Evolutionary conservation across 2,329 filamentous ascomycete species (phyloP).

Genomic region (Talaromyces funiculosus): DNA sequence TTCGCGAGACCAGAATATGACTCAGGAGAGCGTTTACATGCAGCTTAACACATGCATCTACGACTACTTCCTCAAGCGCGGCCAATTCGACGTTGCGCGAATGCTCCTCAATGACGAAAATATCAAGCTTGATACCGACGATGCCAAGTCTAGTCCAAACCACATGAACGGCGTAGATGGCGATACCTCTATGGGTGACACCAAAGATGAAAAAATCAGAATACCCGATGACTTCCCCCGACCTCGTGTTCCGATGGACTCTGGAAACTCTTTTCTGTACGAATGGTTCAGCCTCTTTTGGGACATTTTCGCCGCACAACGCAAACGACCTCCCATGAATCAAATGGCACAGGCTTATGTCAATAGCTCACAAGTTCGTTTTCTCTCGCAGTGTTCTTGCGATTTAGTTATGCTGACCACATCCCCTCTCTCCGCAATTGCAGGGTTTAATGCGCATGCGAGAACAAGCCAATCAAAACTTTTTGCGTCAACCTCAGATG

Average conservation of each 20-base stretch:
- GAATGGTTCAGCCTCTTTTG: slow-evolving; percentile 98
- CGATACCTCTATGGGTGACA: slow-evolving; percentile 75
- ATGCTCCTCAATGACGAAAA: slow-evolving; percentile 61
- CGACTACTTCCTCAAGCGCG: slow-evolving; percentile 74
- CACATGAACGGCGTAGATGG: slow-evolving; percentile 66
- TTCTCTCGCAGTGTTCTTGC: slow-evolving; percentile 14
- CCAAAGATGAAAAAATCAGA: slow-evolving; percentile 69
- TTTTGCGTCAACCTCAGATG: slow-evolving; percentile 64
- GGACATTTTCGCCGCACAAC: slow-evolving; percentile 86
- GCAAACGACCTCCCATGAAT: slow-evolving; percentile 57
- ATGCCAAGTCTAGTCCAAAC: slow-evolving; percentile 64
- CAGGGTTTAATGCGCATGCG: slow-evolving; percentile 62
- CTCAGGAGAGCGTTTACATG: slow-evolving; percentile 30
- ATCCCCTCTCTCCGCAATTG: slow-evolving; percentile 23
- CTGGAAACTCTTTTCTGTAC: slow-evolving; percentile 79
- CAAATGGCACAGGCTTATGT: slow-evolving; percentile 44
- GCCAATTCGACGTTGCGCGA: slow-evolving; percentile 77
- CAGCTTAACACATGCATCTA: slow-evolving; percentile 62
- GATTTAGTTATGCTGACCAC: neutral
- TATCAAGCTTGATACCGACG: slow-evolving; percentile 52
- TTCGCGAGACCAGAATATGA: slow-evolving; percentile 29
- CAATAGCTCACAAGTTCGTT: slow-evolving; percentile 53
- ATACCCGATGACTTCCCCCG: slow-evolving; percentile 72
- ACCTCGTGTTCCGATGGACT: slow-evolving; percentile 51
- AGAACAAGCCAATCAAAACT: slow-evolving; percentile 69